phyloP scores from a whole-genome alignment of 2,329 filamentous ascomycete genomes.

The Colletotrichum zoysiae region DNA sequence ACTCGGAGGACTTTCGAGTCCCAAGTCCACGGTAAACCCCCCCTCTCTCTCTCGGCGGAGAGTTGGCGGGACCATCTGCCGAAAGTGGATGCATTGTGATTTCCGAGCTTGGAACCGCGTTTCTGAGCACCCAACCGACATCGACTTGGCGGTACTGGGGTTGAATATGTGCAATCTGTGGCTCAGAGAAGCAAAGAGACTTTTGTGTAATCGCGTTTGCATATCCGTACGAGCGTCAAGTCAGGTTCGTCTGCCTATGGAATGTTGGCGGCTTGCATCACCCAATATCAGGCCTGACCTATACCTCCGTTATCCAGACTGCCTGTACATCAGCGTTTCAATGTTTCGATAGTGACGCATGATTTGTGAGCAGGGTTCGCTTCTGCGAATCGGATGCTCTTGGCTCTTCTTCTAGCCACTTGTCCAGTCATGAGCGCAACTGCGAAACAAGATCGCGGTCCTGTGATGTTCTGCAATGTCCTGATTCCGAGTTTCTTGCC shows the following conservation, averaged over 20 bases:
- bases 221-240: not conserved
- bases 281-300: not conserved
- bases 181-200: not conserved
- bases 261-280: not conserved
- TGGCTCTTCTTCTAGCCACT: not conserved
- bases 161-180: not conserved
- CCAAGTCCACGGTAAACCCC: slow-evolving; percentile 24
- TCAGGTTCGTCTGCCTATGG: not conserved
- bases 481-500: not conserved
- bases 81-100: slow-evolving; percentile 14
- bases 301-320: not conserved
- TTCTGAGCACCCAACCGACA: not conserved
- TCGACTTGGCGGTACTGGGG: slow-evolving; percentile 9
- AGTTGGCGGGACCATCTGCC: slow-evolving; percentile 19
- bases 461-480: not conserved
- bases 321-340: not conserved
- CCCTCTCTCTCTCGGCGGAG: not conserved
- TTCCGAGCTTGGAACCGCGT: not conserved
- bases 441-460: not conserved
- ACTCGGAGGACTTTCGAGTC: not conserved
- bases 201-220: not conserved
- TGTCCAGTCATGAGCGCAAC: not conserved
- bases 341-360: not conserved
- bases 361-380: not conserved
- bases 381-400: not conserved